Percentiles rank a stretch among this genome's conserved stretches.
phyloP scores from a whole-genome alignment of 768 basidiomycete genomes.

The Strobilomyces confusus region DNA sequence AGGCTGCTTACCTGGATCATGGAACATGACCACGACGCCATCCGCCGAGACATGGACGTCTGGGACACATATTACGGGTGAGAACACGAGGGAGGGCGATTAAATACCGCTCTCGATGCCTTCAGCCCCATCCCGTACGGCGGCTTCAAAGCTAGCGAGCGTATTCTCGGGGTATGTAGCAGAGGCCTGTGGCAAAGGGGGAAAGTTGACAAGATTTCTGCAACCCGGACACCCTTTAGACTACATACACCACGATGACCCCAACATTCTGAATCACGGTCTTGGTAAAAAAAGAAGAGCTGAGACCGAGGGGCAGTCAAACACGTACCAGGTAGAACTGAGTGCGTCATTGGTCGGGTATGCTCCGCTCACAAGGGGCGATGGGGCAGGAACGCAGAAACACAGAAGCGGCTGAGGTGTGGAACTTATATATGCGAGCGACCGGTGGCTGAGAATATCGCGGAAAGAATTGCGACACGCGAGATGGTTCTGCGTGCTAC shows the following conservation, averaged over 20 bases:
- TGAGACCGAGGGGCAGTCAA: background rate
- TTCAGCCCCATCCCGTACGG: conserved; percentile 92
- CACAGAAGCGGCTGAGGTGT: background rate
- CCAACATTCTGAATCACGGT: conserved; percentile 62
- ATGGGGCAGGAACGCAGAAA: background rate
- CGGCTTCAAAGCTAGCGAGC: conserved; percentile 89
- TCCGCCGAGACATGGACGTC: conserved; percentile 95
- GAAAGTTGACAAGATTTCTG: background rate
- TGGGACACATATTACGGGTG: conserved; percentile 56
- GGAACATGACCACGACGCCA: conserved; percentile 89
- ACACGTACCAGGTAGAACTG: conserved; percentile 27
- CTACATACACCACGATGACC: conserved; percentile 61
- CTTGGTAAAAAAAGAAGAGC: background rate
- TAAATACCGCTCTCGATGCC: conserved; percentile 96
- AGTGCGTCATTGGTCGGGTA: conserved; percentile 20
- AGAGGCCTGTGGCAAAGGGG: conserved; percentile 57
- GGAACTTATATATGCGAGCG: conserved; percentile 22
- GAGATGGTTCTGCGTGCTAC: background rate
- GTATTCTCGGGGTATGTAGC: conserved; percentile 91
- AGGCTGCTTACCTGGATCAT: conserved; percentile 71
- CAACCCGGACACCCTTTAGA: conserved; percentile 32
- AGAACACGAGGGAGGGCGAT: conserved; percentile 30
- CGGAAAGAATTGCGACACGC: conserved; percentile 3
- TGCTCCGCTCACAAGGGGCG: background rate
- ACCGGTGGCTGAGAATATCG: conserved; percentile 22